Evolutionary conservation across 345 rosid species (phyloP).

Genomic region (Hirschfeldia incana): DNA sequence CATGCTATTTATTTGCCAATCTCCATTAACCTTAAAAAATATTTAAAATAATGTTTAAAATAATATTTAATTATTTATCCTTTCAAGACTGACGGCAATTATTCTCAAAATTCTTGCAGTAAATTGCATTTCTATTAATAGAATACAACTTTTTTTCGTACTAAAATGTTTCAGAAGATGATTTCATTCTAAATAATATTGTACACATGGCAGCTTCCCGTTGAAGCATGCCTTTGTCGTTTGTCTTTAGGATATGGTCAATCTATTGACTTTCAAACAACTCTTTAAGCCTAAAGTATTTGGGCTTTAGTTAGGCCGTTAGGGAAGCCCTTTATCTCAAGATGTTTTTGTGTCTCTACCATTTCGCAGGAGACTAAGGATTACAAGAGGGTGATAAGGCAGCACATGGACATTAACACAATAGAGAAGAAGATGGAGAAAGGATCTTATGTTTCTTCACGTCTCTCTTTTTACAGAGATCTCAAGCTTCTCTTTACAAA

Average conservation of each 20-base stretch:
- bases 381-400: slow-evolving; percentile 53
- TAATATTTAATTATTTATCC: neutral
- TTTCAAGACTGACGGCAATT: neutral
- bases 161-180: neutral
- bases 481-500: slow-evolving; percentile 70
- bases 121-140: neutral
- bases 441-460: slow-evolving; percentile 48
- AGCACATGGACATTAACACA: slow-evolving; percentile 63
- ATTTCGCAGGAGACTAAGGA: slow-evolving; percentile 42
- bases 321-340: neutral
- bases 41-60: no score
- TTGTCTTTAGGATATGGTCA: slow-evolving; percentile 34
- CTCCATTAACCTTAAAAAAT: neutral
- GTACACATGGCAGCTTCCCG: neutral
- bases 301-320: slow-evolving; percentile 29
- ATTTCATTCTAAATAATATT: neutral
- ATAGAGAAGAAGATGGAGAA: slow-evolving; percentile 51
- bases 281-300: neutral
- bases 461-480: slow-evolving; percentile 57
- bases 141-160: slow-evolving; percentile 2
- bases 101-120: neutral
- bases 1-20: neutral
- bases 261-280: slow-evolving; percentile 25
- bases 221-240: slow-evolving; percentile 30
- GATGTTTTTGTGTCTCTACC: neutral